Base-by-base conservation (phyloP, 805 yeast genomes). In the Candida nemodendra region DNA sequence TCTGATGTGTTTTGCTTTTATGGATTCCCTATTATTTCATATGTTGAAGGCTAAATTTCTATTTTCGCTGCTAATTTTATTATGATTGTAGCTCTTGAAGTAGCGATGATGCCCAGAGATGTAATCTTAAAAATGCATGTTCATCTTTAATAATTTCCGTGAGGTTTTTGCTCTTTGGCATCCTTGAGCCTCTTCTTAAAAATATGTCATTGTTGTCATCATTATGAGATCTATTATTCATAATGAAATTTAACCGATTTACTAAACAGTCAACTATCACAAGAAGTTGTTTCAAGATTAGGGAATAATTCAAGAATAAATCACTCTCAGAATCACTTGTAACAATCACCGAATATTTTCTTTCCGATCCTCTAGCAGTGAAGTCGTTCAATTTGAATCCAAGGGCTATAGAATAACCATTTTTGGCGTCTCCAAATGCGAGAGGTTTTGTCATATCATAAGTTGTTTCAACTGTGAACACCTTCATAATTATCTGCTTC, bases 311-410 rank as follows among this genome's bases (percentile, higher is more conserved):
- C 21, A 65, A 59, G n/a, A 80, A 57, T 12, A 83, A 55, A 12
- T 62, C 69, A n/a, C 62, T 51, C 42, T 76, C 85, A 15, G 69
- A 62, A 48, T 79, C 84, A 9, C 75, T 64, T 2, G 79, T 70
- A 11, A 81, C 76, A 39, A 81, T 68, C 14, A 81, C 56, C 1
- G 82, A 68, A 48, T 81, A 84, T 36, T 84, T 72, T 41, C 91
- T 64, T 54, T 84, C 89, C 1, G 83, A 76, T 2, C 91, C 91
- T 39, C 91, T 66, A 0, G 91, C 89, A 32, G 77, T 75, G 9
- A 69, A 61, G 56, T 84, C 91, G 27, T 68, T 66, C 21, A 82
- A 57, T 53, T 81, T 81, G 64, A 84, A 81, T 3, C 80, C 71
- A 39, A 75, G 66, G 11, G 75, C 69, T 6, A 83, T 57, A 19